Evolutionary conservation across 2,329 filamentous ascomycete species (phyloP).

Genomic region (Rachicladosporium sp.): DNA sequence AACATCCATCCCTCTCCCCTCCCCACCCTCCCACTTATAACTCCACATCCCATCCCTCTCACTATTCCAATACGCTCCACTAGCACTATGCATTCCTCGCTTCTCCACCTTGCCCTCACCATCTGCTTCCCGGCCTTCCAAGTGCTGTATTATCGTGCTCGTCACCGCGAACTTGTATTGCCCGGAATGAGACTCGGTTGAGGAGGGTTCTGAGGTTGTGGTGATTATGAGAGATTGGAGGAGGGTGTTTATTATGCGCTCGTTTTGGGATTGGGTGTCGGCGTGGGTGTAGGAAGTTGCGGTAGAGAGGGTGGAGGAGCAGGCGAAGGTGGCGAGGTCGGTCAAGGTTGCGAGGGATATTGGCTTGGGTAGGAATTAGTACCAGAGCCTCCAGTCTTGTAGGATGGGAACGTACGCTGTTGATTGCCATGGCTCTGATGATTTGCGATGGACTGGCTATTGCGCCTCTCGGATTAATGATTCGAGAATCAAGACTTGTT

Average conservation of each 20-base stretch:
- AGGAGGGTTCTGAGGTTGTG: conserved; percentile 43
- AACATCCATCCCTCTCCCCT: conserved; percentile 40
- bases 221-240: conserved; percentile 68
- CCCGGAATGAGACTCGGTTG: conserved; percentile 39
- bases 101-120: conserved; percentile 47
- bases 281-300: conserved; percentile 77
- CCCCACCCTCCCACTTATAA: conserved; percentile 61
- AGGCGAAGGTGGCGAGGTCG: conserved; percentile 79
- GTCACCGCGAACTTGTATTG: conserved; percentile 90
- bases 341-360: conserved; percentile 64
- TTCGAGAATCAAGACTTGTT: too few species aligned
- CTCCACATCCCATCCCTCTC: conserved; percentile 85
- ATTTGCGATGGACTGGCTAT: too few species aligned
- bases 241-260: conserved; percentile 74
- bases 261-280: conserved; percentile 81
- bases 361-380: conserved; percentile 40
- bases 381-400: background rate
- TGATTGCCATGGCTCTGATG: conserved; percentile 2
- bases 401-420: conserved; percentile 3
- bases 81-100: conserved; percentile 80
- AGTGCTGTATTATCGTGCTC: conserved; percentile 95
- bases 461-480: too few species aligned
- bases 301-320: conserved; percentile 61
- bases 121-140: conserved; percentile 43
- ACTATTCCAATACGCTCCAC: conserved; percentile 80